phyloP scores from a whole-genome alignment of 768 basidiomycete species.

The Thelephora ganbajun region DNA sequence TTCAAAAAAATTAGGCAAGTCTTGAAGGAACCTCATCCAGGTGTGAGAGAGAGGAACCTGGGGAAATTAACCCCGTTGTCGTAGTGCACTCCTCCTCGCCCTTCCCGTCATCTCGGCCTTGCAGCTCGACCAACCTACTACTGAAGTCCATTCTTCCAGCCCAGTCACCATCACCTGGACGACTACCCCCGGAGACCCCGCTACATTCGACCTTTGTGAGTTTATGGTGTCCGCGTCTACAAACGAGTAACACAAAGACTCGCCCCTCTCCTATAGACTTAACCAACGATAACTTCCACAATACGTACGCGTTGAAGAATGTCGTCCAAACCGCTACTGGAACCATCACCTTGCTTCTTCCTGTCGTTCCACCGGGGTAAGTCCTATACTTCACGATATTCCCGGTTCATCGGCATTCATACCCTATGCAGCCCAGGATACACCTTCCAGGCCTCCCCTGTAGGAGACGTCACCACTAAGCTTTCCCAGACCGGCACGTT shows the following conservation, averaged over 20 bases:
- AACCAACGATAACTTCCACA: slow-evolving; percentile 33
- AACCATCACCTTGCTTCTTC: slow-evolving; percentile 25
- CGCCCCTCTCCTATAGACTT: slow-evolving; percentile 32
- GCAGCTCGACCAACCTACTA: slow-evolving; percentile 23
- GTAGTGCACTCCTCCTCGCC: slow-evolving; percentile 29
- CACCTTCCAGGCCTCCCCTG: slow-evolving; percentile 26
- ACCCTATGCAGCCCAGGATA: slow-evolving; percentile 27
- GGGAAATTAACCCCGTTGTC: neutral
- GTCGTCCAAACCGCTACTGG: slow-evolving; percentile 28
- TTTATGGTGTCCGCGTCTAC: neutral
- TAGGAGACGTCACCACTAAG: slow-evolving; percentile 21
- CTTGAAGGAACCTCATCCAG: neutral
- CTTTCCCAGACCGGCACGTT: neutral
- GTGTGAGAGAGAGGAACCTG: neutral
- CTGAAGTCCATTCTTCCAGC: slow-evolving; percentile 18
- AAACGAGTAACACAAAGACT: neutral
- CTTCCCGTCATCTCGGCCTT: slow-evolving; percentile 32
- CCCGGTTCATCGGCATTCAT: neutral
- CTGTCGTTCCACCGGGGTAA: slow-evolving; percentile 33
- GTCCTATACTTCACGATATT: slow-evolving; percentile 9
- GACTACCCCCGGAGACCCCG: slow-evolving; percentile 27
- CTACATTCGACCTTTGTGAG: slow-evolving; percentile 10
- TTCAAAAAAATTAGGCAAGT: slow-evolving; percentile 29
- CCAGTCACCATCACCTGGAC: slow-evolving; percentile 34
- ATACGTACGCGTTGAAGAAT: slow-evolving; percentile 39